Evolutionary conservation across 345 rosid genomes (phyloP).

Genomic region (Mercurialis annua): DNA sequence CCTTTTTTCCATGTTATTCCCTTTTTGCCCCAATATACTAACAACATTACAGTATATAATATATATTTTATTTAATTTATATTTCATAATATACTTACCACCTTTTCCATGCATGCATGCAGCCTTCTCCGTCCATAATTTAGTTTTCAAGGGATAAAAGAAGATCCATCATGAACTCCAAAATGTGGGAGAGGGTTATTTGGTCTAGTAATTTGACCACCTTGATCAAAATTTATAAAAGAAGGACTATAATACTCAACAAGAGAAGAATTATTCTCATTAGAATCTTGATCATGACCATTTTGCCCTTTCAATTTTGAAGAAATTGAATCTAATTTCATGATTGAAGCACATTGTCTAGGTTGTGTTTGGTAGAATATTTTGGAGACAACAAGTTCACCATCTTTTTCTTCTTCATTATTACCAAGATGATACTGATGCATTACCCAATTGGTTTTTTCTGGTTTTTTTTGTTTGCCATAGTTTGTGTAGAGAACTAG

Average conservation of each 20-base stretch:
- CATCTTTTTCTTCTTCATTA: constrained; percentile 90
- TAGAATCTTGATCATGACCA: constrained; percentile 28
- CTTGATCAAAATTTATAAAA: constrained; percentile 63
- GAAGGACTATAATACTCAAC: constrained; percentile 58
- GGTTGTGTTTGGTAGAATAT: constrained; percentile 98
- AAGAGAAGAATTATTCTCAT: constrained; percentile 16
- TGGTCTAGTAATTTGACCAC: constrained; percentile 46
- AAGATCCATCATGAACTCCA: constrained; percentile 56
- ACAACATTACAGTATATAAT: background rate
- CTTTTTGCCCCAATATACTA: constrained; percentile 11
- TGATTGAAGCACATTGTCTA: constrained; percentile 64
- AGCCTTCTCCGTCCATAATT: background rate
- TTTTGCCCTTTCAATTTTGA: constrained; percentile 35
- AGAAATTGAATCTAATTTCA: constrained; percentile 35
- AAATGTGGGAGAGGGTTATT: constrained; percentile 55
- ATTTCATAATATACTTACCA: background rate
- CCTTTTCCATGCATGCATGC: too few relatives aligned
- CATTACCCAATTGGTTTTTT: constrained; percentile 98
- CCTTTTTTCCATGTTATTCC: constrained; percentile 8
- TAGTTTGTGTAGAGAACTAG: constrained; percentile 95
- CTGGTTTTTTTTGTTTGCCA: constrained; percentile 89
- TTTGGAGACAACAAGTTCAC: constrained; percentile 92
- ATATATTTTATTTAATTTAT: constrained; percentile 2
- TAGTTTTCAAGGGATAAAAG: constrained; percentile 50
- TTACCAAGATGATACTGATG: constrained; percentile 93